Evolutionary conservation across 805 yeast genomes (phyloP).

Genomic region (Candida gorgasii): DNA sequence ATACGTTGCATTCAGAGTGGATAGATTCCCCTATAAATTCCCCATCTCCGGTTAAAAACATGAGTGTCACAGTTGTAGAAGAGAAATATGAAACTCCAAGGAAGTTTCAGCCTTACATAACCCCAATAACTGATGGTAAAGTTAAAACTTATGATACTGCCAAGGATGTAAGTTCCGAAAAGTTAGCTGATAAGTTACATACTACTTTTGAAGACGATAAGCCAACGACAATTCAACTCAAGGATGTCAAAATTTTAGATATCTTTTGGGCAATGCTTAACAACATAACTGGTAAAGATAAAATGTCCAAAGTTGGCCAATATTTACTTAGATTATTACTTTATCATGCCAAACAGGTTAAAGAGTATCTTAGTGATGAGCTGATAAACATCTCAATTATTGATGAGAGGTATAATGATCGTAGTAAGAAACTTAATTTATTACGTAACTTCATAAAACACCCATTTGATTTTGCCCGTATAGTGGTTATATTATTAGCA

Average conservation of each 20-base stretch:
- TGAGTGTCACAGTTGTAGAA: slow-evolving; percentile 17
- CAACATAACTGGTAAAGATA: slow-evolving; percentile 65
- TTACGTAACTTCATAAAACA: slow-evolving; percentile 34
- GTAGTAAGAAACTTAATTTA: slow-evolving; percentile 33
- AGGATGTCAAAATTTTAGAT: slow-evolving; percentile 25
- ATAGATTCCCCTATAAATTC: slow-evolving; percentile 20
- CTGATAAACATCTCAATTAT: slow-evolving; percentile 32
- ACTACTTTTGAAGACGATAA: slow-evolving; percentile 4
- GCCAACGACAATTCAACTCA: not conserved
- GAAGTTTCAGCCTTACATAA: slow-evolving; percentile 14
- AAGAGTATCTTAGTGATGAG: slow-evolving; percentile 34
- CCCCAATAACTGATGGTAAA: slow-evolving; percentile 14
- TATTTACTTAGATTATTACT: slow-evolving; percentile 56
- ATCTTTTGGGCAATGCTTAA: slow-evolving; percentile 54
- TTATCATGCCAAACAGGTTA: slow-evolving; percentile 45
- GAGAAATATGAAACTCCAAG: slow-evolving; percentile 15
- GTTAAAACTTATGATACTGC: slow-evolving; percentile 8
- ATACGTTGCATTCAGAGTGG: slow-evolving; percentile 29
- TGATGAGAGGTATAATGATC: slow-evolving; percentile 31
- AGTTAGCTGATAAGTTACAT: slow-evolving; percentile 6
- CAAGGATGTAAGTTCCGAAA: slow-evolving; percentile 7
- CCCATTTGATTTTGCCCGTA: slow-evolving; percentile 38
- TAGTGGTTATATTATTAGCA: slow-evolving; percentile 35
- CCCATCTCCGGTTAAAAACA: slow-evolving; percentile 15
- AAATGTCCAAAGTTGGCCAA: slow-evolving; percentile 63